Evolutionary conservation across 2,329 filamentous ascomycete species (phyloP).

Genomic region (Teratosphaeria pseudoeucalypti): DNA sequence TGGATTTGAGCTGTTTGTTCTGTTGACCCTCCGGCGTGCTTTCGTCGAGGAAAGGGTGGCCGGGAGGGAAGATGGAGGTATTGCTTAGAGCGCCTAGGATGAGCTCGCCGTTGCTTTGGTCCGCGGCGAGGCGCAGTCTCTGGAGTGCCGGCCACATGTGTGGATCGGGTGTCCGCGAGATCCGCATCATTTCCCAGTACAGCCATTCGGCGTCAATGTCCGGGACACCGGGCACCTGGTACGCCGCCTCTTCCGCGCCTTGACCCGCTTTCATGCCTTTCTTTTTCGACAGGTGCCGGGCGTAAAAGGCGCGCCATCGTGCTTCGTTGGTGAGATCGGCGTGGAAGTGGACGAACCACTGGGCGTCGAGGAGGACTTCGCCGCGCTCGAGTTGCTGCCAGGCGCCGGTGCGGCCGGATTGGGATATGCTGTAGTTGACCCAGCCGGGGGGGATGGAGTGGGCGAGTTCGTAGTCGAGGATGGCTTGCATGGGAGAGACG

Average conservation of each 20-base stretch:
- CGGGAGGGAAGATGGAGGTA: conserved; percentile 73
- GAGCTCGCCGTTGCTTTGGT: conserved; percentile 36
- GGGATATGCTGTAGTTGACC: conserved; percentile 83
- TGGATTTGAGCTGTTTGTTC: conserved; percentile 43
- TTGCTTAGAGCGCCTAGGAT: conserved; percentile 80
- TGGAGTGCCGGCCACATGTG: conserved; percentile 79
- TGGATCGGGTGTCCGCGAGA: conserved; percentile 61
- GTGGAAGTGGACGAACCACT: conserved; percentile 69
- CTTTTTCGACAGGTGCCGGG: conserved; percentile 14
- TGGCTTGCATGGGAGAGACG: conserved; percentile 81
- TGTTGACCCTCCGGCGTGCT: conserved; percentile 28
- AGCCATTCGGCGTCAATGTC: conserved; percentile 65
- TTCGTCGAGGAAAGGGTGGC: conserved; percentile 54
- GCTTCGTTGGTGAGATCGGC: conserved; percentile 56
- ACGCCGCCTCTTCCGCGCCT: conserved; percentile 19
- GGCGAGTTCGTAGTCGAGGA: conserved; percentile 75
- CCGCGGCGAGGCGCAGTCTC: conserved; percentile 43
- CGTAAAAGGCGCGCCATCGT: conserved; percentile 57
- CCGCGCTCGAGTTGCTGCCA: conserved; percentile 88
- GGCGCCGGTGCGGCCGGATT: conserved; percentile 63
- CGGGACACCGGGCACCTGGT: conserved; percentile 51
- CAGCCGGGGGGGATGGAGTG: conserved; percentile 74
- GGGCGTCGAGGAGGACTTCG: conserved; percentile 61
- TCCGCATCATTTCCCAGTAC: conserved; percentile 85
- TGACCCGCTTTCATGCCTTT: conserved; percentile 34